A percentile compares a stretch with the other conserved stretches of the same genome.
These are phyloP conservation scores for Suillus weaverae DNA, from an alignment of 768 basidiomycete genomes.

Conservation along the genomic window DNA sequence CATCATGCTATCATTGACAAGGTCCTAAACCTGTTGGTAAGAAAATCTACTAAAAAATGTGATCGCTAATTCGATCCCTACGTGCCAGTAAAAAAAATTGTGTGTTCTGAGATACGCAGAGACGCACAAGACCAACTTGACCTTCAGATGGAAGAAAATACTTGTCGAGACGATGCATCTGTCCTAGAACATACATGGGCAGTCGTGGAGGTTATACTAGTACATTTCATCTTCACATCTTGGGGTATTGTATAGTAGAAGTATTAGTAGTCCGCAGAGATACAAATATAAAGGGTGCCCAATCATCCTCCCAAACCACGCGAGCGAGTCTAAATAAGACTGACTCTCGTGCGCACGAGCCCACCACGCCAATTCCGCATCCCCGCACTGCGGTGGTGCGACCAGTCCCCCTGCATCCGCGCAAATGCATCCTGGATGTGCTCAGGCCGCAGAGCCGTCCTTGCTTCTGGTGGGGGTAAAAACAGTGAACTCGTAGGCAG, in stretches of 20 bases:
- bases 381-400: constrained; percentile 77
- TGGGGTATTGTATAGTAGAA: neutral
- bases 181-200: too few species aligned
- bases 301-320: neutral
- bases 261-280: neutral
- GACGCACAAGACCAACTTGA: too few species aligned
- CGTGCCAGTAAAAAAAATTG: too few species aligned
- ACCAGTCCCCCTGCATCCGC: constrained; percentile 86
- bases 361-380: constrained; percentile 92
- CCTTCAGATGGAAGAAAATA: too few species aligned
- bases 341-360: constrained; percentile 74
- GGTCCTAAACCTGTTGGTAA: too few species aligned
- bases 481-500: constrained; percentile 75
- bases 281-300: neutral
- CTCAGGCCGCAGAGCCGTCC: constrained; percentile 75
- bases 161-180: too few species aligned
- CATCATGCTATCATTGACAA: too few species aligned
- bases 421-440: constrained; percentile 92
- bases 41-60: too few species aligned
- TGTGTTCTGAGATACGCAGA: too few species aligned
- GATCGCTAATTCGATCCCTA: too few species aligned
- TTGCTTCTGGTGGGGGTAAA: constrained; percentile 77
- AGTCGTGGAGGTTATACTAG: neutral
- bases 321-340: constrained; percentile 55
- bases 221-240: neutral